Percentiles rank a stretch among this genome's conserved stretches.
Evolutionary conservation across 805 yeast genomes (phyloP).

Genomic region (Hagleromyces aurorensis): DNA sequence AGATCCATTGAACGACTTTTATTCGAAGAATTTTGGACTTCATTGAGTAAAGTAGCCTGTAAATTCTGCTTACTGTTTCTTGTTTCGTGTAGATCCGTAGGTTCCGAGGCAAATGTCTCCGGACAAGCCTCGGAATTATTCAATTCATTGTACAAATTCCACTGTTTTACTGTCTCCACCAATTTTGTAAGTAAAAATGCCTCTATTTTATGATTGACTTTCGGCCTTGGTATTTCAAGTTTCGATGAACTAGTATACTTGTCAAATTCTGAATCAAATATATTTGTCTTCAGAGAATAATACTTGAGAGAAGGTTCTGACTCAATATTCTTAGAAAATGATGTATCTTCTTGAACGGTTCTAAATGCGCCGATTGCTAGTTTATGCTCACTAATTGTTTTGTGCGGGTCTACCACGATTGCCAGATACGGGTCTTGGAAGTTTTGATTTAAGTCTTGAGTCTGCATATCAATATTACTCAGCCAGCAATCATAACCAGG

Average conservation of each 20-base stretch:
- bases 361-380: slow-evolving; percentile 88
- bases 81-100: too few species aligned
- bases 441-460: slow-evolving; percentile 76
- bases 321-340: not conserved
- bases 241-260: slow-evolving; percentile 7
- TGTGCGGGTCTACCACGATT: slow-evolving; percentile 76
- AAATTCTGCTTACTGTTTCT: too few species aligned
- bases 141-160: slow-evolving; percentile 14
- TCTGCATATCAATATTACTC: slow-evolving; percentile 85
- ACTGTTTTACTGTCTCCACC: slow-evolving; percentile 21
- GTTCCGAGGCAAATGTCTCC: too few species aligned
- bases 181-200: slow-evolving; percentile 12
- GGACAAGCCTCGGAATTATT: too few species aligned
- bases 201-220: slow-evolving; percentile 6
- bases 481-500: slow-evolving; percentile 98
- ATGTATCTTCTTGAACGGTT: slow-evolving; percentile 43
- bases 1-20: slow-evolving; percentile 5
- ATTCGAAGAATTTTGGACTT: too few species aligned
- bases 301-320: slow-evolving; percentile 6
- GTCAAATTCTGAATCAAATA: slow-evolving; percentile 20
- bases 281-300: slow-evolving; percentile 17
- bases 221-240: slow-evolving; percentile 8
- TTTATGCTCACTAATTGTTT: slow-evolving; percentile 50
- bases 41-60: too few species aligned
- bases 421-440: slow-evolving; percentile 92